Percentiles rank a stretch among this genome's conserved stretches.
phyloP scores from a whole-genome alignment of 83 land plant species.

The Picea abies region DNA sequence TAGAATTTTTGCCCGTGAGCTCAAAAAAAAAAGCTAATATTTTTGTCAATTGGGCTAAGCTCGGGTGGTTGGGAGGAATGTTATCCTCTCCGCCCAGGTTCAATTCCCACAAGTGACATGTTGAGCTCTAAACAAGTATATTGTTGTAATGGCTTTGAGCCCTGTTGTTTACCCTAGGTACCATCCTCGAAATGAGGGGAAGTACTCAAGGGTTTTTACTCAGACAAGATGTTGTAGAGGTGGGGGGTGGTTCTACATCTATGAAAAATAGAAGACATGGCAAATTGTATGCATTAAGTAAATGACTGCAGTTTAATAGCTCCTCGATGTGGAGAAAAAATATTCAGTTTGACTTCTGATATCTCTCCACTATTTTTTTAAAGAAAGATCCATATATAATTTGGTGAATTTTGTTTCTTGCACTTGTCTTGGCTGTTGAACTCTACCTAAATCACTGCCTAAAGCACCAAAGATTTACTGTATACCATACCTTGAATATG shows the following conservation, averaged over 20 bases:
- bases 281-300: too few species aligned
- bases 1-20: too few species aligned
- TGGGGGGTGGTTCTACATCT: not conserved
- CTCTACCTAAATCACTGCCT: not conserved
- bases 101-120: too few species aligned
- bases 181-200: too few species aligned
- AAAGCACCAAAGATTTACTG: not conserved
- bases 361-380: not conserved
- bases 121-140: too few species aligned
- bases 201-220: not conserved
- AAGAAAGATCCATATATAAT: not conserved
- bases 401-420: not conserved
- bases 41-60: not conserved
- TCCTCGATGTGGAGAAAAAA: not conserved
- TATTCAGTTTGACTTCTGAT: not conserved
- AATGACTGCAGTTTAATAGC: not conserved
- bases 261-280: too few species aligned
- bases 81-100: too few species aligned
- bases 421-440: not conserved
- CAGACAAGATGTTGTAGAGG: not conserved
- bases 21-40: not conserved
- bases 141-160: too few species aligned
- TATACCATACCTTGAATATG: conserved; percentile 62
- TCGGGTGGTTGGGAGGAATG: too few species aligned
- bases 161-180: too few species aligned